These are phyloP conservation scores for Dactylellina leptospora DNA, from an alignment of 2,329 filamentous ascomycete genomes.

Conservation along the genomic window DNA sequence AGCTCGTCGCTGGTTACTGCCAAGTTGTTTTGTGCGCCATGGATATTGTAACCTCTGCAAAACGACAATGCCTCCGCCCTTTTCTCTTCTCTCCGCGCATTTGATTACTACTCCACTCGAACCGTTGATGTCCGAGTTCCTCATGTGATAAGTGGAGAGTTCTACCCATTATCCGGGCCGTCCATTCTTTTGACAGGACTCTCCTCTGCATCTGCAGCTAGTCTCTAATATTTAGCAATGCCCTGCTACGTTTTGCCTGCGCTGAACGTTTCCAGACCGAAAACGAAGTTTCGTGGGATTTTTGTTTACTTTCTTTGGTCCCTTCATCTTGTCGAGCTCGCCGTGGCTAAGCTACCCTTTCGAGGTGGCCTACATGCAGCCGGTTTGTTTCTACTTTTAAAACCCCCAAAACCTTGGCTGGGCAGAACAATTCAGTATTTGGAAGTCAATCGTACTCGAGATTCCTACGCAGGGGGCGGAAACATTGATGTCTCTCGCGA, in stretches of 20 bases:
- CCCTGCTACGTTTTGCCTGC: too few relatives aligned
- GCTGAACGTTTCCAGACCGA: too few relatives aligned
- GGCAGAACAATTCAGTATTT: not conserved
- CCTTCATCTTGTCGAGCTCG: not conserved
- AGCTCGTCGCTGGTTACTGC: slow-evolving; percentile 17
- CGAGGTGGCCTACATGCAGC: slow-evolving; percentile 7
- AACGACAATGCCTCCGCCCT: slow-evolving; percentile 4
- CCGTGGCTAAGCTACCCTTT: slow-evolving; percentile 30
- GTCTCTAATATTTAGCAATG: too few relatives aligned
- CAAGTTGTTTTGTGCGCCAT: slow-evolving; percentile 20
- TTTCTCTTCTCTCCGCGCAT: not conserved
- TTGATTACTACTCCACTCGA: slow-evolving; percentile 43
- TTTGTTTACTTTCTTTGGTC: too few relatives aligned
- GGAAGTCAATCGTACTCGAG: not conserved
- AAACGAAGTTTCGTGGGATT: too few relatives aligned
- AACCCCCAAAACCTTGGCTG: not conserved
- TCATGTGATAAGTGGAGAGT: slow-evolving; percentile 43
- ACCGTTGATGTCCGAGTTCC: slow-evolving; percentile 33
- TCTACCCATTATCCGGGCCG: slow-evolving; percentile 36
- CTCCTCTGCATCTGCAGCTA: not conserved
- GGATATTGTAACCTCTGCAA: slow-evolving; percentile 15
- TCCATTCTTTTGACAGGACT: not conserved
- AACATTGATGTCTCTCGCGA: slow-evolving; percentile 2
- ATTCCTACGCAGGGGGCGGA: slow-evolving; percentile 2
- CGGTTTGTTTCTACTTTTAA: slow-evolving; percentile 40